Base-by-base conservation (phyloP, 768 basidiomycete species). In the Lactifluus hygrophoroides region DNA sequence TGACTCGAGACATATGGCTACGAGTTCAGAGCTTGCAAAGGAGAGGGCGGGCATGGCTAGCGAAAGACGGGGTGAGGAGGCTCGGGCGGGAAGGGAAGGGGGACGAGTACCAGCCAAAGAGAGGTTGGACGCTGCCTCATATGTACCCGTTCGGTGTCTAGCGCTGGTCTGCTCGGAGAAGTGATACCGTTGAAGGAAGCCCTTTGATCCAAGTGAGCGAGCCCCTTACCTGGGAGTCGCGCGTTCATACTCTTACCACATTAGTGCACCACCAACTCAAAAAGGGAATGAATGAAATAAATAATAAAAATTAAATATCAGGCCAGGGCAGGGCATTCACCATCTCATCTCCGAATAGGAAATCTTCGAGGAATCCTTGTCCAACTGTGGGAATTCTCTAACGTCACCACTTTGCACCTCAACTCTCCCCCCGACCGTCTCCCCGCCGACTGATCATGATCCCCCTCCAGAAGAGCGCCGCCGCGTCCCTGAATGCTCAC, bases 1-100 rank as follows among this genome's bases (percentile, higher is more conserved):
- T 1, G 61, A 51, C 61, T 62, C 61, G 46, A 60, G 23, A 25
- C 32, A 19, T 11, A 62, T 19, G 0, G 61, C 61, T 35, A 62
- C 3, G 53, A 60, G 40, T 25, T 62, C 61, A 10, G 61, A 54
- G 14, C 40, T 38, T 30, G 58, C 51, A 11, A 62, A 62, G 16
- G 57, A 14, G 27, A 62, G 43, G 5, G 43, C 17, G n/a, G n/a
- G n/a, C 46, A 58, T 47, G 7, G 23, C 6, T 32, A 19, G 19
- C 34, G 16, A 28, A 27, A 40, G 38, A 40, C 1, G 23, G 46
- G 32, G 14, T 19, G 34, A 38, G 52, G 25, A 35, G 47, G 47
- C 21, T 9, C 32, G 44, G 57, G 47, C 54, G 47, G 47, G 45
- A 14, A 21, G 19, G 48, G 51, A 32, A 27, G 37, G 48, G 57